Evolutionary conservation across 495 filamentous ascomycete species (phyloP), one percentile per base, ranked within the genome.

Genomic region (Hypoxylon rickii): DNA sequence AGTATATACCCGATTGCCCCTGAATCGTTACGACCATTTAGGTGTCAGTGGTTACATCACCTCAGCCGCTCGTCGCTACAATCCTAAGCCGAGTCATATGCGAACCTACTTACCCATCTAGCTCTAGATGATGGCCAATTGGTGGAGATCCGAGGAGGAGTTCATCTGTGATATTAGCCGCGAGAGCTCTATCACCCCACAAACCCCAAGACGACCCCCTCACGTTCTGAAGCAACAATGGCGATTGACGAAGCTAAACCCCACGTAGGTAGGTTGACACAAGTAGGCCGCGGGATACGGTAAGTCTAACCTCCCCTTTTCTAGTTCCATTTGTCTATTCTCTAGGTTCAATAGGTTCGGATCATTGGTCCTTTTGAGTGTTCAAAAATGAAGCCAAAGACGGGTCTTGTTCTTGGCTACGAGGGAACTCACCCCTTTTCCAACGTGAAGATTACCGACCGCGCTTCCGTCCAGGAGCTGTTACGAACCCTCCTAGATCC

Each of bases 401-500:
- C 65, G 16, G 74, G 76, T 51, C 73, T 80, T 42, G 70, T 80
- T 21, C 68, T 82, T n/a, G 77, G 77, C 66, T 79, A 80, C 65
- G 49, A 68, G 48, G 63, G 61, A 52, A 47, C 61, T 3, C 79
- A 82, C 63, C 78, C 79, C 44, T 82, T 82, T 70, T 72, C 76
- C 19, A 58, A 67, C 45, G 68, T 81, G 32, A 53, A 73, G 31
- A 72, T 82, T 43, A 58, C 70, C 18, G 70, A 75, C 55, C 77
- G 81, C 29, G 54, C 73, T 45, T 80, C 80, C 15, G 76, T 88
- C 17, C 83, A 86, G 60, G 61, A 75, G 46, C 81, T 86, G 18
- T 76, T 87, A 24, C 55, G 65, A 18, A 78, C 83, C 8, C 73
- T 88, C 15, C 76, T 89, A 19, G 79, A 86, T 61, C 86, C 85